These are phyloP conservation scores for Xylaria longipes DNA, from an alignment of 495 filamentous ascomycete genomes.

Conservation along the genomic window DNA sequence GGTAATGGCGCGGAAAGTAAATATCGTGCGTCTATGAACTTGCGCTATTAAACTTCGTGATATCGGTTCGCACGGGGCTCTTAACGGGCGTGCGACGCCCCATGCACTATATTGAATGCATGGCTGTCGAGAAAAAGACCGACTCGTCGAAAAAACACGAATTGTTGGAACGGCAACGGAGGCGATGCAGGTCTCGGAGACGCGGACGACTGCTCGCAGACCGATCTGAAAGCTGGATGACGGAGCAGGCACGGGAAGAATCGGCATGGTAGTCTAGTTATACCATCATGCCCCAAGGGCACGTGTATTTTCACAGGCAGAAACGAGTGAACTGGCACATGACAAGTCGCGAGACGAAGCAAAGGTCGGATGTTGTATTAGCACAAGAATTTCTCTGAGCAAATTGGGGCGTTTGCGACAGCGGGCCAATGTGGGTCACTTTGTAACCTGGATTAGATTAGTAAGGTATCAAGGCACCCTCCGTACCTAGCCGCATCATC, in stretches of 20 bases:
- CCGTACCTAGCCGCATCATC: not conserved
- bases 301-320: conserved; percentile 14
- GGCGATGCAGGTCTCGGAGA: conserved; percentile 29
- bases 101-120: conserved; percentile 32
- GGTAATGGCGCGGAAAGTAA: conserved; percentile 40
- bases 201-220: conserved; percentile 36
- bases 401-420: conserved; percentile 11
- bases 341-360: conserved; percentile 22
- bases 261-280: conserved; percentile 36
- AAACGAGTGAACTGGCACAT: conserved; percentile 22
- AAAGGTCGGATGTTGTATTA: not conserved
- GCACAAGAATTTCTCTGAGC: conserved; percentile 16
- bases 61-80: not conserved
- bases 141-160: conserved; percentile 33
- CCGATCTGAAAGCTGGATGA: conserved; percentile 39
- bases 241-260: conserved; percentile 31
- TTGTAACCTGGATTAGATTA: no score
- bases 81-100: conserved; percentile 24
- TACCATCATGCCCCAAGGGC: conserved; percentile 37
- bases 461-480: no score
- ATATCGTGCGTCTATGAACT: conserved; percentile 38
- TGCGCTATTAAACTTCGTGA: conserved; percentile 30
- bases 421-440: conserved; percentile 16
- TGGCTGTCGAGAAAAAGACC: conserved; percentile 20
- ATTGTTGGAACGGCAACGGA: conserved; percentile 18